Percentiles rank a stretch among this genome's conserved stretches.
phyloP scores from a whole-genome alignment of 495 filamentous ascomycete genomes.

The Darksidea phi region DNA sequence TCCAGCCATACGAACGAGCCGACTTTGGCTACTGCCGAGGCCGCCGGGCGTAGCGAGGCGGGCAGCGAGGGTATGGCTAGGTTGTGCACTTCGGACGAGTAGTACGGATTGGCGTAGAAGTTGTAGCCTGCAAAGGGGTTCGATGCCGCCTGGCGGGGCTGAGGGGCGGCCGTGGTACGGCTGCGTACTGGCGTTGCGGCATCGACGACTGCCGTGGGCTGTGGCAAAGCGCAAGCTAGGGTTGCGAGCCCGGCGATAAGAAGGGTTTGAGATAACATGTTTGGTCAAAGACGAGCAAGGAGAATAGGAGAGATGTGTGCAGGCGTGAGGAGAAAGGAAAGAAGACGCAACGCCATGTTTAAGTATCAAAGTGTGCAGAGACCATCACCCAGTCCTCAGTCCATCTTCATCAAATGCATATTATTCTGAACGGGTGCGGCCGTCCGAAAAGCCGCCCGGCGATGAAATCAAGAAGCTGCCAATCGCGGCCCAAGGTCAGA shows the following conservation, averaged over 20 bases:
- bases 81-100: constrained; percentile 52
- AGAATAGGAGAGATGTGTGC: too few relatives aligned
- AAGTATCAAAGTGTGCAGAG: too few relatives aligned
- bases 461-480: too few relatives aligned
- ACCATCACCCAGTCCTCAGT: too few relatives aligned
- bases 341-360: too few relatives aligned
- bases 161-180: background rate
- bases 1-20: constrained; percentile 66
- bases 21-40: constrained; percentile 58
- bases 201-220: background rate
- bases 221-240: background rate
- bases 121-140: constrained; percentile 55
- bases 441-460: too few relatives aligned
- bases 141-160: constrained; percentile 39
- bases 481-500: too few relatives aligned
- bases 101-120: constrained; percentile 58
- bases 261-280: background rate
- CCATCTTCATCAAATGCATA: too few relatives aligned
- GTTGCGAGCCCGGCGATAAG: too few relatives aligned
- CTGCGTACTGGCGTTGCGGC: background rate
- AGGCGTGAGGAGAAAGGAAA: too few relatives aligned
- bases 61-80: constrained; percentile 41
- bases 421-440: too few relatives aligned
- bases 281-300: too few relatives aligned
- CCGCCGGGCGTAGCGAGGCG: constrained; percentile 37